These are phyloP conservation scores for Barbatosphaeria neglecta DNA, from an alignment of 495 filamentous ascomycete genomes.

Conservation along the genomic window DNA sequence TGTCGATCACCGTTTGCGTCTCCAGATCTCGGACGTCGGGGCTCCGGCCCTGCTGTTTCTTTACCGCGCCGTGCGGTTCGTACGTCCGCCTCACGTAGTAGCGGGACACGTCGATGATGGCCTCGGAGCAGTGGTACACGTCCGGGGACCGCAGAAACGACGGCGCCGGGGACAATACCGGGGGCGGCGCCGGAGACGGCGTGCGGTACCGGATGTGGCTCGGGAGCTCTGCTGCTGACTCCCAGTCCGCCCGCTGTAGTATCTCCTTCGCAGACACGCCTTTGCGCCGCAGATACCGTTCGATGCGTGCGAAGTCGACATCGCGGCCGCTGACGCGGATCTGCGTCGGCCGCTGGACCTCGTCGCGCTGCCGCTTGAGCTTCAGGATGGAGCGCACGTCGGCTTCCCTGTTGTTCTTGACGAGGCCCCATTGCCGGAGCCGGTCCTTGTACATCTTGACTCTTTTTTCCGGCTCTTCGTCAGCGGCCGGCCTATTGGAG, in stretches of 20 bases:
- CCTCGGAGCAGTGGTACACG: background rate
- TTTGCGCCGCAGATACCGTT: slow-evolving; percentile 21
- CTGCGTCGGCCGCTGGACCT: slow-evolving; percentile 16
- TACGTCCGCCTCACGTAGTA: background rate
- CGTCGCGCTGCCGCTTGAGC: slow-evolving; percentile 19
- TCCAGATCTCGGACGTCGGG: too few species aligned
- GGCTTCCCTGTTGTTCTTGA: slow-evolving; percentile 29
- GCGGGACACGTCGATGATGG: background rate
- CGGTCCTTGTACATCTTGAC: slow-evolving; percentile 31
- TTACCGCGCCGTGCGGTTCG: background rate
- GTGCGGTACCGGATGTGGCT: slow-evolving; percentile 17
- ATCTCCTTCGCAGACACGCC: slow-evolving; percentile 14
- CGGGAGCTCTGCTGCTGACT: background rate
- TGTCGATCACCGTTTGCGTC: background rate
- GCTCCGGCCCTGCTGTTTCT: background rate
- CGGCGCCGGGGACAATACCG: background rate
- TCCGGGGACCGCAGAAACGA: background rate
- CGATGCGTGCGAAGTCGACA: slow-evolving; percentile 20
- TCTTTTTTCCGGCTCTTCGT: background rate
- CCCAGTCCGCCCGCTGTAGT: slow-evolving; percentile 7
- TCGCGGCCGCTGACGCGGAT: slow-evolving; percentile 20
- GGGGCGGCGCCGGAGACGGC: slow-evolving; percentile 10
- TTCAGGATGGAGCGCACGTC: slow-evolving; percentile 25
- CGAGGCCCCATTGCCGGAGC: slow-evolving; percentile 31
- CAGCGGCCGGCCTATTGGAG: background rate